Evolutionary conservation across 2,329 filamentous ascomycete genomes (phyloP), one percentile per base, ranked within the genome.

Genomic region (Zymoseptoria tritici): DNA sequence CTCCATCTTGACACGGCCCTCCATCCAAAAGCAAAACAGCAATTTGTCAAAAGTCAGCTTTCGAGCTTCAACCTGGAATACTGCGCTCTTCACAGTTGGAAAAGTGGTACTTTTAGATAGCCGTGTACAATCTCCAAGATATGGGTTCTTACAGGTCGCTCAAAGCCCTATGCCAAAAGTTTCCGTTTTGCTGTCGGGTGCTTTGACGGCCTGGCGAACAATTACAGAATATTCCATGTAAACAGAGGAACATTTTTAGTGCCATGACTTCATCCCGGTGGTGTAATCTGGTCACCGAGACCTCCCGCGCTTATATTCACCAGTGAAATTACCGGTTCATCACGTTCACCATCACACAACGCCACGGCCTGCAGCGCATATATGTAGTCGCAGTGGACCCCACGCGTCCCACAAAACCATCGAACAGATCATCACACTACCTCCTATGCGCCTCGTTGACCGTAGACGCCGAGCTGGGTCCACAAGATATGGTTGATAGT

Each of bases 281-380:
- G 7, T 46, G 36, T 46, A n/a, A 13, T 6, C n/a, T 16, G 36
- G 36, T n/a, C 16, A 46, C 16, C 36, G 36, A 46, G 36, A n/a
- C 36, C 36, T 46, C 36, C 36, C 36, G 36, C 36, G 36, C 36
- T 46, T 46, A 46, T 16, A 46, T 46, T 29, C 26, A 19, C 57
- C 57, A 58, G 21, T 55, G 31, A 55, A 53, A 42, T 36, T 53
- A 20, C 31, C 21, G 36, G 20, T 42, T 42, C 13, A 29, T 29
- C 52, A 26, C 19, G 22, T 51, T 52, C 42, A 19, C 52, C 51
- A 36, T 55, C 57, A 58, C 57, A 55, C 36, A 52, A 55, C 46
- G 52, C 29, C 46, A 21, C 22, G 22, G 36, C 9, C 52, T 55
- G 13, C 13, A 46, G 36, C 36, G 36, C 36, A 46, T 46, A 46